Conservation (phyloP, 495 filamentous ascomycete species). For the Penicillium tannophilum region DNA sequence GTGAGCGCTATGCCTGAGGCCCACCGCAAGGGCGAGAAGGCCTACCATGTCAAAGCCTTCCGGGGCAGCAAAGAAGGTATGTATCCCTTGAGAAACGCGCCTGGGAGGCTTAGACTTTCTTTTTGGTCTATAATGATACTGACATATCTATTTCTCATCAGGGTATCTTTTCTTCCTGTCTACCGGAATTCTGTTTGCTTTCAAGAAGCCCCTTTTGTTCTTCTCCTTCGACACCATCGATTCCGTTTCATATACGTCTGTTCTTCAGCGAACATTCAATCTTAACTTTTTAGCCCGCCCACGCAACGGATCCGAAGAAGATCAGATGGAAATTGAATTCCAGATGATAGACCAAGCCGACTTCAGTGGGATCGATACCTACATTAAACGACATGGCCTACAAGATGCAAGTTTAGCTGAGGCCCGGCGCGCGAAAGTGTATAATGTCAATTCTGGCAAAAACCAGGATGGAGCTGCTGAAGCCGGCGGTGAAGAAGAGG, state of each 20-base stretch:
- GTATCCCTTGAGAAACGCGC: constrained; percentile 6
- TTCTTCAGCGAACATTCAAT: constrained; percentile 93
- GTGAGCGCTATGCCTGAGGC: constrained; percentile 73
- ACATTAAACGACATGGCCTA: constrained; percentile 76
- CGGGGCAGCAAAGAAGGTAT: constrained; percentile 88
- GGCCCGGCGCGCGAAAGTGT: constrained; percentile 76
- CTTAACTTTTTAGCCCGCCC: constrained; percentile 68
- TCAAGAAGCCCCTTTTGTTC: constrained; percentile 92
- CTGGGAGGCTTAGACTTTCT: background rate
- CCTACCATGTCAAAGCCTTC: constrained; percentile 90
- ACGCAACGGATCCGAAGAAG: constrained; percentile 43
- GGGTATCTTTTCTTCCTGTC: constrained; percentile 90
- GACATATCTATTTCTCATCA: constrained; percentile 19
- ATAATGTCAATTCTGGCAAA: constrained; percentile 62
- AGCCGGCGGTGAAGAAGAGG: constrained; percentile 45
- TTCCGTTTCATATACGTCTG: constrained; percentile 83
- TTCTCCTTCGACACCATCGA: constrained; percentile 78
- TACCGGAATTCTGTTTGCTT: constrained; percentile 86
- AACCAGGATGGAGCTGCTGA: constrained; percentile 38
- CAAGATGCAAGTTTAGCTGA: constrained; percentile 94
- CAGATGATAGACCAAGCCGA: constrained; percentile 87
- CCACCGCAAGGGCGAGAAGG: constrained; percentile 87
- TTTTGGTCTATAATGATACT: constrained; percentile 1
- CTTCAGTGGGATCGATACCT: constrained; percentile 79
- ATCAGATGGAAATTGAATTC: constrained; percentile 74